A percentile compares a stretch with the other conserved stretches of the same genome.
Conservation (phyloP, 768 basidiomycete species). For the Imleria badia region DNA sequence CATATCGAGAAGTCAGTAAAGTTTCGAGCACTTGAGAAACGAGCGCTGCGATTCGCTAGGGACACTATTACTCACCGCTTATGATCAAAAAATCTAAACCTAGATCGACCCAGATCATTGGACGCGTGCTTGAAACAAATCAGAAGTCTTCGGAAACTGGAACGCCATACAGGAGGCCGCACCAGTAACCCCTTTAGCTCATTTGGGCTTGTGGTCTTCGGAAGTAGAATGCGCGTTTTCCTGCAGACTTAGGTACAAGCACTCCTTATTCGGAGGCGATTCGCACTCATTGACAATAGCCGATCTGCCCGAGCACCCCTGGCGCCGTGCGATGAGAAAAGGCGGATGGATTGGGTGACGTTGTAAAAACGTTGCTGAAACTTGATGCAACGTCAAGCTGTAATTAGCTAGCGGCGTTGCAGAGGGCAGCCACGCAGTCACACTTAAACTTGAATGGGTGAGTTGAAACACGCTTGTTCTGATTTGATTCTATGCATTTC, state of each 20-base stretch:
- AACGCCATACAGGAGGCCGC: background rate
- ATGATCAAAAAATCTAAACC: background rate
- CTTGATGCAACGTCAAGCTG: constrained; percentile 9
- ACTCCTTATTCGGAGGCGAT: background rate
- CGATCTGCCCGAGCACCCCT: background rate
- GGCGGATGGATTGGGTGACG: background rate
- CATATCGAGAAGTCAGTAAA: background rate
- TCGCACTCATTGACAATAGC: background rate
- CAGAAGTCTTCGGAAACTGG: background rate
- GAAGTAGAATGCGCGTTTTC: background rate
- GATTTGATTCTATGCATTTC: background rate
- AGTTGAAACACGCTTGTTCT: background rate
- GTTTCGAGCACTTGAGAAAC: background rate
- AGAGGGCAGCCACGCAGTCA: background rate
- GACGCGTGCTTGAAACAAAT: background rate
- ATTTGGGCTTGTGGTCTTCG: background rate
- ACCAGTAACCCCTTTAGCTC: background rate
- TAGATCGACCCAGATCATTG: background rate
- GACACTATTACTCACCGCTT: background rate
- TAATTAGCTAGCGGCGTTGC: constrained; percentile 9
- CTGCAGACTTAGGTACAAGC: background rate
- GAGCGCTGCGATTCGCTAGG: background rate
- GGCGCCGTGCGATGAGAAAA: background rate
- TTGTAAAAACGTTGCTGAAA: background rate
- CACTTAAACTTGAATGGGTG: background rate